Percentiles rank a stretch among this genome's conserved stretches.
phyloP scores from a whole-genome alignment of 1,284 basidiomycete genomes.

The Puccinia polysora region DNA sequence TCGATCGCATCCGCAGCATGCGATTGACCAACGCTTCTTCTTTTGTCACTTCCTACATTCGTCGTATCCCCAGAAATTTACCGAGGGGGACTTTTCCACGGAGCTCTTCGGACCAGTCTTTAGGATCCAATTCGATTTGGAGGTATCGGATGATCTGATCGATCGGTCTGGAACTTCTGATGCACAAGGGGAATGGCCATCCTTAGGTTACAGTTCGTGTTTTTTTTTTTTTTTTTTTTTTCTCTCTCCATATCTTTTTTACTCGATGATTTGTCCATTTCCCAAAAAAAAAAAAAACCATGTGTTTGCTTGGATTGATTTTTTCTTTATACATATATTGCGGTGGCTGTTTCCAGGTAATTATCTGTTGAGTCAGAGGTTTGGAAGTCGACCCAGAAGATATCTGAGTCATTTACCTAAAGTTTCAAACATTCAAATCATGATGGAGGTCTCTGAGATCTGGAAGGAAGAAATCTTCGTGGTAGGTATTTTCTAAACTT shows the following conservation, averaged over 20 bases:
- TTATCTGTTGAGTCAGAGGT: constrained; percentile 31
- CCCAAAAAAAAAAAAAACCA: not conserved
- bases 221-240: not conserved
- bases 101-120: constrained; percentile 31
- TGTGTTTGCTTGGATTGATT: not conserved
- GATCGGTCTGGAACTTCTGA: not conserved
- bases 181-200: constrained; percentile 24
- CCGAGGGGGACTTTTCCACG: constrained; percentile 5
- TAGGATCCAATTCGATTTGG: constrained; percentile 30
- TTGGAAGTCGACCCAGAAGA: constrained; percentile 13
- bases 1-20: too few relatives aligned
- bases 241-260: not conserved
- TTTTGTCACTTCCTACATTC: not conserved
- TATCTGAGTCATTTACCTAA: constrained; percentile 34
- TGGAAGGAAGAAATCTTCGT: constrained; percentile 29
- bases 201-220: constrained; percentile 17
- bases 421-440: constrained; percentile 11
- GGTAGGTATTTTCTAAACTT: constrained; percentile 8
- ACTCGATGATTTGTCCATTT: not conserved
- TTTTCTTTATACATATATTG: too few relatives aligned
- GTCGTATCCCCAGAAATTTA: constrained; percentile 2
- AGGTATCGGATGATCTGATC: not conserved
- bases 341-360: too few relatives aligned
- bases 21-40: too few relatives aligned
- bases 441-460: constrained; percentile 15